Base-by-base conservation (phyloP, 257 asterid species). In the Nicotiana noctiflora region DNA sequence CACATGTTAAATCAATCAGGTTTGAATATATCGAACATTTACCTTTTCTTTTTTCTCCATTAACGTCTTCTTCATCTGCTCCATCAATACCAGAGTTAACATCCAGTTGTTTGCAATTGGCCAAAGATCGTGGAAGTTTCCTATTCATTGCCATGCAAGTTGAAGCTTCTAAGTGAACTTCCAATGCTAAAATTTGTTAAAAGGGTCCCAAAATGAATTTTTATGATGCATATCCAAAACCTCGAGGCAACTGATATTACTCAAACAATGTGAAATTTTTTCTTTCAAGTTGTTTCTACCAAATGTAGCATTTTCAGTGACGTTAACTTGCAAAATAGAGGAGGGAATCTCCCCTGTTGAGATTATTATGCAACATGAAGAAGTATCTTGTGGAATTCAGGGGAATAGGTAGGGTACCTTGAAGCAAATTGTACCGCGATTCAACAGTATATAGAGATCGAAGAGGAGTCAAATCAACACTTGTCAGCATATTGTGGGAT, bases 31-130 rank as follows among this genome's bases (percentile, higher is more conserved):
- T 32, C 34, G 6, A 32, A 32, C 5, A 5, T 32, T 32, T 32
- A 32, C 6, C 34, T 4, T 32, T 32, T 32, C 6, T 6, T 32
- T 32, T 6, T 32, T 32, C 34, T 32, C 6, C 34, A 4, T 32
- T 32, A 32, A 4, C 5, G 1, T 32, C 34, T 32, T 32, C 34
- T 32, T 32, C 34, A 32, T 27, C 29, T 27, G 29, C 29, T 27
- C 29, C 29, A 27, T 27, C 2, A 27, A 27, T 27, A 27, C 29
- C 27, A 25, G 2, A 27, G 29, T 27, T 27, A 27, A 27, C 29
- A 27, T 85, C 79, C 21, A 86, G 4, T 8, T 70, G 19, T 68
- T 29, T 55, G 72, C 88, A 83, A 8, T 77, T 72, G 27, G 55
- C 68, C 59, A 86, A 44, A 4, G 88, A 80, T 15, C 8, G 40